A percentile compares a stretch with the other conserved stretches of the same genome.
Conservation (phyloP, 805 yeast species). For the Citeromyces nyonsensis region DNA sequence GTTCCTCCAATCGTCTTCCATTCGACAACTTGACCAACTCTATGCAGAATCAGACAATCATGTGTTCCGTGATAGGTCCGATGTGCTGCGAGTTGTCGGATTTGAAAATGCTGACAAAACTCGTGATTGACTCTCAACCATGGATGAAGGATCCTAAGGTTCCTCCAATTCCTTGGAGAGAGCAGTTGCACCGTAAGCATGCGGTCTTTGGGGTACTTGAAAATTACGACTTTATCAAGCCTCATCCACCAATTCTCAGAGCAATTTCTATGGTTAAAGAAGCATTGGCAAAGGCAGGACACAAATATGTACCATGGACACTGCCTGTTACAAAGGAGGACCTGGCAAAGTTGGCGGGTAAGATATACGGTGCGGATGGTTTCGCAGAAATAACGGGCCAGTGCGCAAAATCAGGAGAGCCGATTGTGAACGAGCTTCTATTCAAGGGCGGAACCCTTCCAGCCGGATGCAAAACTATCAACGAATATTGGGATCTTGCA, state of each 20-base stretch:
- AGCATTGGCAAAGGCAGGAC: conserved; percentile 24
- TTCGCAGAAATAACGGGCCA: conserved; percentile 10
- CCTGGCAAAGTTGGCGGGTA: conserved; percentile 7
- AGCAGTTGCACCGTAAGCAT: background rate
- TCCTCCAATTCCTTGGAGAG: conserved; percentile 29
- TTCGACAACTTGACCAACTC: conserved; percentile 21
- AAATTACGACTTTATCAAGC: conserved; percentile 27
- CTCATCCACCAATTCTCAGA: conserved; percentile 32
- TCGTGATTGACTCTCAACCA: conserved; percentile 16
- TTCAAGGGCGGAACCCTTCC: conserved; percentile 2
- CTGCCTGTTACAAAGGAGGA: conserved; percentile 20
- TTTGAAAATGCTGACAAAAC: conserved; percentile 29
- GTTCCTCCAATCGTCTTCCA: conserved; percentile 20
- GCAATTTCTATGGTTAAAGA: conserved; percentile 20
- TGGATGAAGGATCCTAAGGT: conserved; percentile 33
- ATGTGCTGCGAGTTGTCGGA: conserved; percentile 32
- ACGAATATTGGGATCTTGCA: conserved; percentile 24
- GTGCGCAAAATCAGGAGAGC: conserved; percentile 14
- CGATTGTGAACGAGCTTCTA: conserved; percentile 7
- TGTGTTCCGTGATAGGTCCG: conserved; percentile 44
- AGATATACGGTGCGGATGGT: conserved; percentile 30
- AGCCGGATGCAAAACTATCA: conserved; percentile 4
- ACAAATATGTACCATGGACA: conserved; percentile 32
- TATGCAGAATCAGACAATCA: conserved; percentile 33
- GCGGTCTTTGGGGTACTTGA: conserved; percentile 23